Base-by-base conservation (phyloP, 306 rosid species). In the Lagenaria siceraria region DNA sequence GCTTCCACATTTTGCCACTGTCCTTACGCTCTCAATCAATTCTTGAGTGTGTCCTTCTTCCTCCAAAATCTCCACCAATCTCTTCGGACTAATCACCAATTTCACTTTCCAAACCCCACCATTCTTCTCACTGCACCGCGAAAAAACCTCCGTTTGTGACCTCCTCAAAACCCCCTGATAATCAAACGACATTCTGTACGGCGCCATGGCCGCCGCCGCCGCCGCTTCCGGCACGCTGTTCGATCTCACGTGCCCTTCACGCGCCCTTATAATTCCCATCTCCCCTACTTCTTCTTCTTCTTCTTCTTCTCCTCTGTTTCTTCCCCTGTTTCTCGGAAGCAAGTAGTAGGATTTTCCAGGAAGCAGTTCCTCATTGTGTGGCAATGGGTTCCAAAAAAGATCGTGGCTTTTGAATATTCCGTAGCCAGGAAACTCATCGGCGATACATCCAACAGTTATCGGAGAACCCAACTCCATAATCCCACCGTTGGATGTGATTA, bases 51-150 rank as follows among this genome's bases (percentile, higher is more conserved):
- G 78, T 6, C 75, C 84, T 80, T 91, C 96, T 71, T 93, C 91
- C 15, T 91, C 88, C 85, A 93, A 78, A 61, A 93, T 93, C 74
- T 89, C 93, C 75, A 83, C 6, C 79, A 93, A 79, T 80, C 87
- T 89, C 71, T 89, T 84, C 0, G 96, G 96, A 49, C 84, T 86
- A 4, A 93, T 93, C 24, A 88, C 93, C 42, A 93, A 80, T 85
- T 91, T 93, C 84, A 93, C 98, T 75, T 88, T 93, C 98, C 98
- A 91, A 85, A 91, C 84, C 66, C 87, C 79, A 27, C 65, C 65
- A n/a, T 75, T 77, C 5, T 66, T 80, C 24, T 78, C 83, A 51
- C 31, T 79, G 24, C 81, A 80, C 78, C 87, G 77, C 13, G 87
- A 86, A 65, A 87, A 85, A 2, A 75, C 83, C 43, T 89, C 89